These are phyloP conservation scores for Cladorrhinum sp. DNA, from an alignment of 2,329 filamentous ascomycete genomes.

Conservation along the genomic window DNA sequence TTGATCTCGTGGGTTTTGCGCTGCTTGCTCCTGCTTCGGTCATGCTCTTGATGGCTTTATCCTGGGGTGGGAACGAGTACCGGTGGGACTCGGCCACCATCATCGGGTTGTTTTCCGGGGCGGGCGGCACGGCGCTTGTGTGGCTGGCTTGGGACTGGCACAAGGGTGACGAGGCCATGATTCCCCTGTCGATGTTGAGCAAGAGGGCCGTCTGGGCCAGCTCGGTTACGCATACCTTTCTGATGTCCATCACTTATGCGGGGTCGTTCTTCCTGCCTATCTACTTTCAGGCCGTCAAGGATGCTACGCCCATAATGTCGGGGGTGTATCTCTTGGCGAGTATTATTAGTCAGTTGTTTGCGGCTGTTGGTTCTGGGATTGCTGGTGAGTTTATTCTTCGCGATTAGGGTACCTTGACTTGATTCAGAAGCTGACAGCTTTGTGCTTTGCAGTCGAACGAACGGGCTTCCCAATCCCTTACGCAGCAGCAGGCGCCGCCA, in stretches of 20 bases:
- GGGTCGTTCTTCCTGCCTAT: conserved; percentile 34
- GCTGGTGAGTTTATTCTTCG: conserved; percentile 24
- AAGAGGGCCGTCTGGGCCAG: conserved; percentile 26
- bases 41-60: conserved; percentile 44
- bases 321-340: conserved; percentile 35
- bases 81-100: conserved; percentile 39
- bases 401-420: too few relatives aligned
- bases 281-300: conserved; percentile 39
- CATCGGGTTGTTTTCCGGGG: conserved; percentile 41
- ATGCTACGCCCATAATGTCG: conserved; percentile 30
- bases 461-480: conserved; percentile 26
- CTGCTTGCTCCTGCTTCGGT: conserved; percentile 43
- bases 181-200: conserved; percentile 29
- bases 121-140: conserved; percentile 31
- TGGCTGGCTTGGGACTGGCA: conserved; percentile 43
- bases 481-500: conserved; percentile 18
- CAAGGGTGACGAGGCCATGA: conserved; percentile 27
- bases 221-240: conserved; percentile 23
- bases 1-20: conserved; percentile 43
- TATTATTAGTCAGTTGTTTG: conserved; percentile 28
- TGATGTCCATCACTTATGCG: conserved; percentile 26
- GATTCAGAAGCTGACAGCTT: too few relatives aligned
- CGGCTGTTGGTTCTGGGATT: conserved; percentile 24
- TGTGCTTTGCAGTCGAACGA: conserved; percentile 27
- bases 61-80: conserved; percentile 41